These are phyloP conservation scores for Penicillium steckii DNA, from an alignment of 495 filamentous ascomycete genomes.

Conservation along the genomic window DNA sequence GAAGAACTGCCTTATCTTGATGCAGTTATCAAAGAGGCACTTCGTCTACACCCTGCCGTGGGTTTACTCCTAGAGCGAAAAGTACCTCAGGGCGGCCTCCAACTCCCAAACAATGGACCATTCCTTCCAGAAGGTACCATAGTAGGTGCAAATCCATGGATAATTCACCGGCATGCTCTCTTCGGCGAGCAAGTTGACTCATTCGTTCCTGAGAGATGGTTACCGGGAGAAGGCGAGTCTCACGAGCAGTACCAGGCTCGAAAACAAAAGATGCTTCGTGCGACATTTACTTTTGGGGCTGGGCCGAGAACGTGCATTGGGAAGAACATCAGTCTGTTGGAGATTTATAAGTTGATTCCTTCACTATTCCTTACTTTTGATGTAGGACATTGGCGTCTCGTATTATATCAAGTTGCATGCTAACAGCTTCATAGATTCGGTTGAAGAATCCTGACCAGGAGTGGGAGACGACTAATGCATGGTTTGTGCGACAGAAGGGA, in stretches of 20 bases:
- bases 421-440: constrained; percentile 18
- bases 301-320: constrained; percentile 66
- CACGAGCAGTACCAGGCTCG: constrained; percentile 28
- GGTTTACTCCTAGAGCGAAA: constrained; percentile 54
- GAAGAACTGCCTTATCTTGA: constrained; percentile 56
- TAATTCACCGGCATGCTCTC: constrained; percentile 15
- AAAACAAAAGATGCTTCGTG: constrained; percentile 21
- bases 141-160: constrained; percentile 49
- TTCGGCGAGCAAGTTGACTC: constrained; percentile 17
- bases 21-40: constrained; percentile 65
- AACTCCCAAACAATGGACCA: constrained; percentile 45
- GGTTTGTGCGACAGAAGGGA: constrained; percentile 32
- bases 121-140: constrained; percentile 61
- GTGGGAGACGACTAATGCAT: constrained; percentile 32
- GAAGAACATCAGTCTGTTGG: constrained; percentile 70
- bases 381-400: constrained; percentile 17
- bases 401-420: neutral
- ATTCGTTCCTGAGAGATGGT: constrained; percentile 59
- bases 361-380: constrained; percentile 65
- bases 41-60: constrained; percentile 63
- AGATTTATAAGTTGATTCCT: constrained; percentile 79
- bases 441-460: constrained; percentile 23
- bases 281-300: constrained; percentile 53
- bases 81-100: constrained; percentile 31
- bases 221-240: constrained; percentile 39